Evolutionary conservation across 139 green algal species (phyloP).

Genomic region (Tetradesmus obliquus): DNA sequence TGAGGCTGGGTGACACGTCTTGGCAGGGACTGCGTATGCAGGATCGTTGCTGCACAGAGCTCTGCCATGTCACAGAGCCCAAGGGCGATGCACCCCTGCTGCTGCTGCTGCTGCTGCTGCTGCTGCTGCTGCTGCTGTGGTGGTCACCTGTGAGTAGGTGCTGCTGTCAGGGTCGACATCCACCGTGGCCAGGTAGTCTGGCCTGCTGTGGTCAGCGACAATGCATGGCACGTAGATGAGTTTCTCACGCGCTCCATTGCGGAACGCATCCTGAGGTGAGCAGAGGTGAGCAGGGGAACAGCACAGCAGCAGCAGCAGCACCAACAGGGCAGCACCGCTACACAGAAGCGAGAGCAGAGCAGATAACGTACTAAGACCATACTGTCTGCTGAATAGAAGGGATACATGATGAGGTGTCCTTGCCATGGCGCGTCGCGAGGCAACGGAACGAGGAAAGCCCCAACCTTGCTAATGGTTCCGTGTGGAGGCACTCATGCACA

Average conservation of each 20-base stretch:
- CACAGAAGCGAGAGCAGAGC: no score
- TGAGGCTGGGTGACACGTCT: no score
- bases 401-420: background rate
- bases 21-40: no score
- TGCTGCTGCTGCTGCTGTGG: background rate
- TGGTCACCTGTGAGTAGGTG: conserved; percentile 47
- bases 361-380: background rate
- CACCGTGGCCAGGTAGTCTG: conserved; percentile 83
- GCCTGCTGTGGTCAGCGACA: conserved; percentile 56
- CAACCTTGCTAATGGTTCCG: background rate
- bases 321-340: background rate
- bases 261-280: conserved; percentile 67
- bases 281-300: no score
- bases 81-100: background rate
- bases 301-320: background rate
- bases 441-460: background rate
- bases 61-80: no score
- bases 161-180: conserved; percentile 66
- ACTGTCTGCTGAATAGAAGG: background rate
- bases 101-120: background rate
- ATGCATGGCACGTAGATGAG: conserved; percentile 78
- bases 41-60: no score
- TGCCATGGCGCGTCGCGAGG: background rate
- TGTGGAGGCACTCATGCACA: background rate
- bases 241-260: conserved; percentile 65